phyloP scores from a whole-genome alignment of 1,139 yeast species.

The Yamadazyma jaroonii region DNA sequence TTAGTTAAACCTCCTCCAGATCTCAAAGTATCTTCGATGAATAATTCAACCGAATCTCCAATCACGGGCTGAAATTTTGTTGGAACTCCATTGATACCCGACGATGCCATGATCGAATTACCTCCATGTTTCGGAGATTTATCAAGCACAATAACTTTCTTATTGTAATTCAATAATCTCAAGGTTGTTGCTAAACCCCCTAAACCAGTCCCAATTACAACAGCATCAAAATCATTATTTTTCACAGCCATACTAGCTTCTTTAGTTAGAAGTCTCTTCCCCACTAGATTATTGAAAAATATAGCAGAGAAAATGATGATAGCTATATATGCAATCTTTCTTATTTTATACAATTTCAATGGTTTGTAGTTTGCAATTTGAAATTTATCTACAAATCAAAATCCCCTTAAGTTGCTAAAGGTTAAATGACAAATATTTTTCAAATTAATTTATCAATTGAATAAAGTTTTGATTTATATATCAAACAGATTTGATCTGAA shows the following conservation, averaged over 20 bases:
- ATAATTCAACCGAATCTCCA: conserved; percentile 23
- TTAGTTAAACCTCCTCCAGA: conserved; percentile 32
- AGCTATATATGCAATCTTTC: neutral
- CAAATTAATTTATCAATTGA: neutral
- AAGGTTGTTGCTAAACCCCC: conserved; percentile 36
- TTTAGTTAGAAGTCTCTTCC: neutral
- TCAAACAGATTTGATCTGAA: neutral
- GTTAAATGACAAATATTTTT: neutral
- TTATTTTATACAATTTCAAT: neutral
- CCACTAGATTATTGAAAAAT: neutral
- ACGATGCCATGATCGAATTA: conserved; percentile 38
- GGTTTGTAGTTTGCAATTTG: too few relatives aligned
- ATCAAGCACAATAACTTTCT: conserved; percentile 27
- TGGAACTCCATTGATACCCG: conserved; percentile 40
- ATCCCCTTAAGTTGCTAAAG: too few relatives aligned
- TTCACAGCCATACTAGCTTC: neutral
- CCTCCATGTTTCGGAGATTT: conserved; percentile 33
- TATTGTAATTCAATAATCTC: conserved; percentile 23
- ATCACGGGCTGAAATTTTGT: conserved; percentile 24
- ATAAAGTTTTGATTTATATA: too few relatives aligned
- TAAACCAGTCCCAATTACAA: conserved; percentile 36
- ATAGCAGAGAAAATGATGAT: neutral
- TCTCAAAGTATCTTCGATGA: conserved; percentile 26
- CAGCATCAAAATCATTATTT: conserved; percentile 9
- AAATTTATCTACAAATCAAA: too few relatives aligned